Base-by-base conservation (phyloP, 1,284 basidiomycete species). In the Schizophyllum commune region DNA sequence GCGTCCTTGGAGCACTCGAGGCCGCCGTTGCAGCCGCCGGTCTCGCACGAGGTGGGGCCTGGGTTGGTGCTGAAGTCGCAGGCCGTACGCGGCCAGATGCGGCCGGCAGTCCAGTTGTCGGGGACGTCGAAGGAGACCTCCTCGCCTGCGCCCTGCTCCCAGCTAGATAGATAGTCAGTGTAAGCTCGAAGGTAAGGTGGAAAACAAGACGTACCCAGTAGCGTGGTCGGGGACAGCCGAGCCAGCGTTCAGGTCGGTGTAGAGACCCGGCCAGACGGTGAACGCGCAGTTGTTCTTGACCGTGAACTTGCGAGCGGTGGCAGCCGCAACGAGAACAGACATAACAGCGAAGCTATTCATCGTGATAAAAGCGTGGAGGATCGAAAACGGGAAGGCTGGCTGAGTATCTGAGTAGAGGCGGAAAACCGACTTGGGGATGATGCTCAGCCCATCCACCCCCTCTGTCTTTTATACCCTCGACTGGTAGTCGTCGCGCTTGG, bases 51-150 rank as follows among this genome's bases (percentile, higher is more conserved):
- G 17, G 32, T 55, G 1, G 52, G 47, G 17, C 20, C 60, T 8
- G 56, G 60, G 32, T 55, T 58, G 20, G 62, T 68, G 57, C 52
- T 58, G 52, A 61, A 61, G 33, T 61, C 60, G 32, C 60, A 61
- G 13, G 58, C 57, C 33, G 47, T 47, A 19, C 60, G 56, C 1
- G 54, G 56, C 60, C 57, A 61, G 17, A 61, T 61, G 4, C 57
- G 56, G 1, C 60, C 60, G 17, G 60, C 56, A 2, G 57, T 52
- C 60, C 60, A 61, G 53, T 61, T 56, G 22, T 58, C 60, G 39
- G 60, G 60, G 1, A 61, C 60, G 5, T 32, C 9, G 57, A 61
- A 61, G 27, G 19, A 32, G 15, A 34, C 52, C 13, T 55, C 47
- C 32, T 33, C 52, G 5, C 60, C 60, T 13, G 60, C 56, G 11